Base-by-base conservation (phyloP, 2,329 filamentous ascomycete genomes). In the Fusarium tupiense region DNA sequence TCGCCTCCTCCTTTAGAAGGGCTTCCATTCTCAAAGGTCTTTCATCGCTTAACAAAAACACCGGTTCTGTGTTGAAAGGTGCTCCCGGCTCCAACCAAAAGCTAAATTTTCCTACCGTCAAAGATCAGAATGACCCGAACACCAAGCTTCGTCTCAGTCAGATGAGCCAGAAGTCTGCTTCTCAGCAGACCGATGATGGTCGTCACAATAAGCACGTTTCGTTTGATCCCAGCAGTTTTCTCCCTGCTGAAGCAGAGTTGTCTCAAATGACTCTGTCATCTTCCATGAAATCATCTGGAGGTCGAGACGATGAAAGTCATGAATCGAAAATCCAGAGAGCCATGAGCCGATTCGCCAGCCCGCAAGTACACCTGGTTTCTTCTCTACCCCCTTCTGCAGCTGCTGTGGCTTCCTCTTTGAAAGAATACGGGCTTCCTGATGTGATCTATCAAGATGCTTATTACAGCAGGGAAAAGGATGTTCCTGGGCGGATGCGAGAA, bases 381-480 rank as follows among this genome's bases (percentile, higher is more conserved):
- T 53, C 62, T 8, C 73, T 74, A 0, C 78, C 79, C 24, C 82
- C 83, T 0, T 78, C 81, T 16, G 74, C 76, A 6, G 74, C 74
- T 14, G 58, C 44, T 16, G 74, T 82, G 20, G 52, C 63, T 16
- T 40, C 68, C 10, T 73, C 77, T 3, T 61, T 82, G 57, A 74
- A 73, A 14, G 78, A 80, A 3, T 50, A 79, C 38, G 44, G 69
- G 20, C 47, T 91, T 14, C 92, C 93, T 1, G 86, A 91, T 66
- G 88, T 93, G 20, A 88, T 98, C 56, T 97, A 98, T 73, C 93
- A 95, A 81, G 91, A 95, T 79, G 92, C 95, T 2, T 95, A 92
- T 78, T 98, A 98, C 80, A 93, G 95, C 76, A 88, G 93, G 35
- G 94, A 97, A 70, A 88, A 87, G 58, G 96, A 98, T 82, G 93